Conservation (phyloP, 768 basidiomycete genomes). For the Dictyophora rubrovolvata region DNA sequence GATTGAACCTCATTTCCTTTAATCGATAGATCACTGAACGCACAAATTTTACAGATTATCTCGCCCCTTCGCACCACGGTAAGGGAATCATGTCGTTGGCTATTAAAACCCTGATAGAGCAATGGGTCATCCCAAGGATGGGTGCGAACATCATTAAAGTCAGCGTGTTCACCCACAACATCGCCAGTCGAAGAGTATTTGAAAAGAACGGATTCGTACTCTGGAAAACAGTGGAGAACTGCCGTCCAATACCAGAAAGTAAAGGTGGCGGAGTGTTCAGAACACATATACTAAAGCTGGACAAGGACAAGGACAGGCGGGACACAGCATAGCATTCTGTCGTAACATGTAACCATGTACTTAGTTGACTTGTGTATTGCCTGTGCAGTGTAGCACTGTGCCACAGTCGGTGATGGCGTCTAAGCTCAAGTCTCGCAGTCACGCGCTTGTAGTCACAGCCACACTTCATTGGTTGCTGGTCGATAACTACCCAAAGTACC, state of each 20-base stretch:
- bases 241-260: conserved; percentile 28
- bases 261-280: conserved; percentile 16
- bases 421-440: neutral
- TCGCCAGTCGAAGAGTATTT: conserved; percentile 53
- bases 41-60: conserved; percentile 37
- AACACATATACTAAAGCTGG: conserved; percentile 18
- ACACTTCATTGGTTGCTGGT: no score
- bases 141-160: conserved; percentile 35
- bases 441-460: neutral
- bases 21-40: conserved; percentile 1
- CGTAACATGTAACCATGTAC: neutral
- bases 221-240: conserved; percentile 29
- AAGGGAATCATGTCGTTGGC: conserved; percentile 68
- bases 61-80: conserved; percentile 52
- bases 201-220: conserved; percentile 52
- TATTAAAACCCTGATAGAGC: conserved; percentile 38
- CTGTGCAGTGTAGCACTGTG: neutral
- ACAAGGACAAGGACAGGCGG: neutral
- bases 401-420: no score
- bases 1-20: neutral
- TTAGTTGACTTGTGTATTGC: no score
- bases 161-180: conserved; percentile 41
- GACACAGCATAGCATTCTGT: neutral
- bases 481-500: no score
- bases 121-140: conserved; percentile 63